Evolutionary conservation across 495 filamentous ascomycete genomes (phyloP), one percentile per base, ranked within the genome.

Genomic region (Aspergillus olivimuriae): DNA sequence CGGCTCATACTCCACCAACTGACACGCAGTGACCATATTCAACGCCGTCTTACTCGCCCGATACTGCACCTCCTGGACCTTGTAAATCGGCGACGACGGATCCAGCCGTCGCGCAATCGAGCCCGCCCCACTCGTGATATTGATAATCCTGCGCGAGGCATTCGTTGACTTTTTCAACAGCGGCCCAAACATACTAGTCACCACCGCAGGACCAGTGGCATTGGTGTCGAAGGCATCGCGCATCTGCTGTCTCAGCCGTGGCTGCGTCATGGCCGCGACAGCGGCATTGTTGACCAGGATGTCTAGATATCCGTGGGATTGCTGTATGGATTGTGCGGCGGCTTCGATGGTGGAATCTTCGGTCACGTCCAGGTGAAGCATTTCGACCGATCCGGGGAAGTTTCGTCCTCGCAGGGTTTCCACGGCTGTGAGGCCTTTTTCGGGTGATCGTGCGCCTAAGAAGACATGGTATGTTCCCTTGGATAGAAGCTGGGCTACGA

Each of bases 241-340:
- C 68, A 26, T 72, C 68, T n/a, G 59, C 47, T 37, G 67, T 37
- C 8, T 62, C 55, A 22, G 52, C 58, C 21, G 63, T 56, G 37
- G 2, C 12, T 19, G 14, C 2, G 34, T 36, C 34, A 62, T 57
- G 2, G 69, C 68, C 23, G 50, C 5, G 24, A 28, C 24, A 11
- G 24, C 59, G 8, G 53, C 52, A 32, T 60, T 57, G 24, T 70
- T 55, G 1, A 67, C 52, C 3, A 48, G 44, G 6, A 53, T 33
- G 22, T 42, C 24, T 12, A 42, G 23, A 26, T 33, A 26, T 2
- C 17, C 39, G 26, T 42, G 39, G n/a, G 4, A 18, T 4, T 14
- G n/a, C 22, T 28, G 15, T 1, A 42, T 16, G n/a, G 2, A 16
- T 10, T 31, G 28, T 1, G 56, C 53, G n/a, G 65, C 67, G 1